Evolutionary conservation across 2,329 filamentous ascomycete species (phyloP), one percentile per base, ranked within the genome.

Genomic region (Lachnellula hyalina): DNA sequence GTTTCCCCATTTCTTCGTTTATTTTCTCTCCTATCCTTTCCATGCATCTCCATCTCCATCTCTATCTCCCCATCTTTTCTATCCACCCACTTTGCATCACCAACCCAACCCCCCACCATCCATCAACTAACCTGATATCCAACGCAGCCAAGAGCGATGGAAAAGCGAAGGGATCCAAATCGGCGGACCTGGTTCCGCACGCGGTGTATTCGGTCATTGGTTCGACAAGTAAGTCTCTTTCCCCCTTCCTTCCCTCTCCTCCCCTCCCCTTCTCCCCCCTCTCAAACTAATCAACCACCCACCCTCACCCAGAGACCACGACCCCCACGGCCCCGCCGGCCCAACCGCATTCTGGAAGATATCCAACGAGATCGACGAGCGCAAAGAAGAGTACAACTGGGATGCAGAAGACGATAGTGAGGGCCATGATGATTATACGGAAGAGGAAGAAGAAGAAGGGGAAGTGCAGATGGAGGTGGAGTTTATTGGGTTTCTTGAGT

Each of bases 331-430:
- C 0, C 88, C 88, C 0, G 86, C 80, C 2, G 88, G 88, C 0
- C 88, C 88, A 1, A 89, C 85, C 1, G 85, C 84, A 0, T 90
- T 89, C 64, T 93, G 88, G 87, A 92, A 92, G 71, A 74, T 85
- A 11, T 80, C 76, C 44, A 83, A 87, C 47, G 56, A 63, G n/a
- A 57, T 64, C 23, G 52, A 58, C 9, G 45, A 49, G 41, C 35
- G 15, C 19, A 52, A 17, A 38, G 41, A 51, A 17, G n/a, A 19
- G 35, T 32, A 48, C 2, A 21, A 51, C 34, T 47, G 47, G 44
- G 41, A 53, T 8, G 25, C 49, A 32, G 35, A 25, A 8, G 7
- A 2, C 28, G 52, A 40, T 19, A 32, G 38, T 11, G 32, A 17
- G 34, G 48, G 50, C 25, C 21, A 52, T 1, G 58, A 54, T 14